A percentile compares a stretch with the other conserved stretches of the same genome.
Conservation (phyloP, 441 rosid genomes). For the Gossypium gossypioides region DNA sequence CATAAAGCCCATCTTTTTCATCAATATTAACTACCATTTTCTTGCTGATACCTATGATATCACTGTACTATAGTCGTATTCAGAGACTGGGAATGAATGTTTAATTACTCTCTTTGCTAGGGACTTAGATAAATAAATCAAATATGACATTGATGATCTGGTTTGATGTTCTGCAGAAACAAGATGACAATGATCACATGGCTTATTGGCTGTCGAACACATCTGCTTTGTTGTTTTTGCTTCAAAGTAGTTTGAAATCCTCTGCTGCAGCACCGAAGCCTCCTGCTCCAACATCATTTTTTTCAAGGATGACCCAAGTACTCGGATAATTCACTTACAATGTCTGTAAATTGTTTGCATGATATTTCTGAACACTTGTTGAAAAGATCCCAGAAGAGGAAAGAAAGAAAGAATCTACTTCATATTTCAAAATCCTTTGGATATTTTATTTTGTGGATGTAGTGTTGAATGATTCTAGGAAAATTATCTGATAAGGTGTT, state of each 20-base stretch:
- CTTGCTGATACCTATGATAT: neutral
- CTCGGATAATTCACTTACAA: conserved; percentile 3
- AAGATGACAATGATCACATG: conserved; percentile 57
- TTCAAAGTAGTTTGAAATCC: conserved; percentile 66
- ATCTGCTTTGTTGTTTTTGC: conserved; percentile 62
- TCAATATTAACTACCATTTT: neutral
- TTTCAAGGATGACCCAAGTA: conserved; percentile 88
- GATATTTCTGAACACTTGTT: neutral
- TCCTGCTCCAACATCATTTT: conserved; percentile 63
- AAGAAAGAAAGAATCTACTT: neutral
- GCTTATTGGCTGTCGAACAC: conserved; percentile 85
- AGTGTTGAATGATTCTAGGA: neutral
- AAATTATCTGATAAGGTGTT: conserved; percentile 9
- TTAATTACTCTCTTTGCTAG: neutral
- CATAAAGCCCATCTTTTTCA: neutral
- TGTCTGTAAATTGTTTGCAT: neutral
- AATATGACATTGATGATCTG: neutral
- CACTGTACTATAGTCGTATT: neutral
- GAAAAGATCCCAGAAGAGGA: neutral
- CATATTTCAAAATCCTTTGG: neutral
- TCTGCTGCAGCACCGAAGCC: conserved; percentile 50
- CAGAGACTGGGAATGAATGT: neutral
- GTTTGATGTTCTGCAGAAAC: conserved; percentile 41
- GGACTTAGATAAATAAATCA: neutral
- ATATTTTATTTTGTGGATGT: neutral